Evolutionary conservation across 495 filamentous ascomycete genomes (phyloP), one percentile per base, ranked within the genome.

Genomic region (Aspergillus cavernicola): DNA sequence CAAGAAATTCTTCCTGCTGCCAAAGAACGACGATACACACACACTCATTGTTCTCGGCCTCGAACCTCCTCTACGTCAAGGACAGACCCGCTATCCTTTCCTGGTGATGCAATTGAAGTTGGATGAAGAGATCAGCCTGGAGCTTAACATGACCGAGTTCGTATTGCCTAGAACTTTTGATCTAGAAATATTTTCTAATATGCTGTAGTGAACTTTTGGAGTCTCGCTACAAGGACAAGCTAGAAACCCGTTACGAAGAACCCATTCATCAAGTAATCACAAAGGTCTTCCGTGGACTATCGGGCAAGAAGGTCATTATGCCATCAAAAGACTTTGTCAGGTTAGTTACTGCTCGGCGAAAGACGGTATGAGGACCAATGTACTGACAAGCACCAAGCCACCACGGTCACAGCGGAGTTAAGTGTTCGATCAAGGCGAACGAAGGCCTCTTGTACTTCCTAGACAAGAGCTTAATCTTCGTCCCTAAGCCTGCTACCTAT

Each of bases 61-160:
- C 38, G 95, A 99, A 62, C 95, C 95, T 19, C 95, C 95, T 19
- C 80, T 99, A 41, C 88, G 95, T 41, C 95, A 99, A 70, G 95
- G 95, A 57, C 95, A 99, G 71, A 99, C 95, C 2, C 83, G 93
- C 60, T 99, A 99, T 68, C 95, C 95, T 7, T 99, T 99, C 79
- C 75, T 97, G 53, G 93, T 99, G 31, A 99, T 99, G 95, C 95
- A 99, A 68, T 87, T 96, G 72, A 99, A 99, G 77, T 78, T 88
- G 51, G 95, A 99, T 55, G 95, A 99, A 64, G 95, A 99, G 70
- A 90, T 97, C 18, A 91, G 88, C 42, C 86, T 99, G 33, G 93
- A 97, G 61, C 77, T 99, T 32, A 99, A 99, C 69, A 89, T 99
- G 76, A 92, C 90, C n/a, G 90, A 96, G 66, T 89, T 80, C 62